Percentiles rank a stretch among this genome's conserved stretches.
Conservation (phyloP, 331 rosid species). For the Quercus lobata region DNA sequence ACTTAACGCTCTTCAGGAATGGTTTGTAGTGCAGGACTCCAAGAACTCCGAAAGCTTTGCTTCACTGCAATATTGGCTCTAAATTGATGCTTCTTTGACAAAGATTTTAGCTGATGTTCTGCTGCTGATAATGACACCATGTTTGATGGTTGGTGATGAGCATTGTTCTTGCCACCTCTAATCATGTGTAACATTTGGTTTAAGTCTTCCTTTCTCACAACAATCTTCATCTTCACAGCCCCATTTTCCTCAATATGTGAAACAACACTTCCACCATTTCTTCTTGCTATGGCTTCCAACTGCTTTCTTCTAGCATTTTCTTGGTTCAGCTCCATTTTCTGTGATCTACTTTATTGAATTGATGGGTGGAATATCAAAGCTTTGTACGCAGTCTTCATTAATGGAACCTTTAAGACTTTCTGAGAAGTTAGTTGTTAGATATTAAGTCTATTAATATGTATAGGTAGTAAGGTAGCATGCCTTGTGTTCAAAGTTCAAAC, state of each 20-base stretch:
- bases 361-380: no score
- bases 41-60: slow-evolving; percentile 24
- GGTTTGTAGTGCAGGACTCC: slow-evolving; percentile 60
- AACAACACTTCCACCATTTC: slow-evolving; percentile 19
- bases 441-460: no score
- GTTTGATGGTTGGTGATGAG: not conserved
- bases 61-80: slow-evolving; percentile 14
- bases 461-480: no score
- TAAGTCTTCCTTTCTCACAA: slow-evolving; percentile 42
- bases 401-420: no score
- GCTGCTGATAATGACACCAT: not conserved
- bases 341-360: no score
- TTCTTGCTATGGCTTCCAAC: slow-evolving; percentile 19
- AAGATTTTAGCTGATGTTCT: slow-evolving; percentile 32
- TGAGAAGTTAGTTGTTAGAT: no score
- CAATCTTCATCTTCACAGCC: slow-evolving; percentile 52
- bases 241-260: slow-evolving; percentile 38
- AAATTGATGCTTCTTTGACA: slow-evolving; percentile 32
- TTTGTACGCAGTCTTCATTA: no score
- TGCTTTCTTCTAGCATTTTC: slow-evolving; percentile 8
- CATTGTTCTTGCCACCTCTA: not conserved
- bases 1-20: slow-evolving; percentile 52
- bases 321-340: slow-evolving; percentile 1
- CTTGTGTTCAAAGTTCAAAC: no score
- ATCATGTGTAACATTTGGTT: slow-evolving; percentile 39